These are phyloP conservation scores for Manihot esculenta DNA, from an alignment of 441 rosid genomes.

Conservation along the genomic window DNA sequence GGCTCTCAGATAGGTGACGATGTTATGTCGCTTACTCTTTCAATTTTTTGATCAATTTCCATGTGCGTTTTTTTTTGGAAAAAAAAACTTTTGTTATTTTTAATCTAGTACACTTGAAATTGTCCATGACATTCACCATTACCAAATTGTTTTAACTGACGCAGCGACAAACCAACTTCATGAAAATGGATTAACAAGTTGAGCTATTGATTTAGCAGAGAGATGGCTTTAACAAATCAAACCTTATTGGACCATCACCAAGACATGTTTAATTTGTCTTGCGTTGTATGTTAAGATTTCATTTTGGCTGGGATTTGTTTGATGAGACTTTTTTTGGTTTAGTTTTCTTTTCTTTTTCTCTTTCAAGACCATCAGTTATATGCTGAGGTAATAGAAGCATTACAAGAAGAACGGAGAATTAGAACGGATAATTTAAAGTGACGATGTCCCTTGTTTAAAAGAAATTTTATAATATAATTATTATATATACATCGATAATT, in stretches of 20 bases:
- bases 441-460: too few relatives aligned
- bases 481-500: too few relatives aligned
- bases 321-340: background rate
- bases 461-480: too few relatives aligned
- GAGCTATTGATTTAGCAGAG: background rate
- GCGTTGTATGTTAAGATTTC: background rate
- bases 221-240: too few relatives aligned
- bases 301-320: background rate
- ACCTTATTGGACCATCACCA: background rate
- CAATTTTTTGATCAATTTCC: too few relatives aligned
- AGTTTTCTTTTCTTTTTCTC: too few relatives aligned
- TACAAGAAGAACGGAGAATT: too few relatives aligned
- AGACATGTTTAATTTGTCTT: background rate
- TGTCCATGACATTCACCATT: background rate
- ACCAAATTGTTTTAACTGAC: background rate
- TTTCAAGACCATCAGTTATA: too few relatives aligned
- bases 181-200: background rate
- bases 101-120: background rate
- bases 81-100: too few relatives aligned
- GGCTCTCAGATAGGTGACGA: slow-evolving; percentile 66
- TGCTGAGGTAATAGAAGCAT: too few relatives aligned
- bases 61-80: too few relatives aligned
- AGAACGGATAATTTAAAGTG: too few relatives aligned
- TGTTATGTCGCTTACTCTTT: background rate
- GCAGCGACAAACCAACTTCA: background rate